Evolutionary conservation across 2,329 filamentous ascomycete genomes (phyloP).

Genomic region (Diaporthe eres): DNA sequence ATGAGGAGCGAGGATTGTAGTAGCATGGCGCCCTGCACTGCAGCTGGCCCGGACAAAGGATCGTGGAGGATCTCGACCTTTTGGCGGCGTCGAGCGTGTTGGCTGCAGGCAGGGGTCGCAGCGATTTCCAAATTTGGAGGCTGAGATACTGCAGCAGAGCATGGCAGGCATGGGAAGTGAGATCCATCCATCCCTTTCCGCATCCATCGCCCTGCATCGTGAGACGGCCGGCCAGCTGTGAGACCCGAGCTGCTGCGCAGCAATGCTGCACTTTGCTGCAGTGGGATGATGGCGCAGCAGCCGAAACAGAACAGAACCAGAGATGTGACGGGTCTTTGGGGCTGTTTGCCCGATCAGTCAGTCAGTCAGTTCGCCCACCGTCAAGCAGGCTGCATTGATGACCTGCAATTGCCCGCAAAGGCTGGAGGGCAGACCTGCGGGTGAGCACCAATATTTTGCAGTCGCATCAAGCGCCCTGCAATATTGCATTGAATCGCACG

Average conservation of each 20-base stretch:
- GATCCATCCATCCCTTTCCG: neutral
- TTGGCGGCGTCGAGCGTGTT: conserved; percentile 5
- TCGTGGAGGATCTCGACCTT: conserved; percentile 27
- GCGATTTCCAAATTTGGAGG: conserved; percentile 31
- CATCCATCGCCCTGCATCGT: conserved; percentile 31
- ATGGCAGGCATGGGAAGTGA: conserved; percentile 1
- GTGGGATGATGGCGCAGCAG: conserved; percentile 17
- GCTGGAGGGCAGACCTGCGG: neutral
- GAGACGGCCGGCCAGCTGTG: conserved; percentile 21
- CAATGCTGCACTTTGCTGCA: conserved; percentile 2
- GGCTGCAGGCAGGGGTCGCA: conserved; percentile 17
- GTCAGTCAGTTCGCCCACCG: neutral
- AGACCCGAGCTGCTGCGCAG: neutral
- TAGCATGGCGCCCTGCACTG: conserved; percentile 15
- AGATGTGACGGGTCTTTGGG: neutral
- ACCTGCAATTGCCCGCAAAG: neutral
- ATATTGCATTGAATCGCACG: conserved; percentile 9
- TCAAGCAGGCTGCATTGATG: neutral
- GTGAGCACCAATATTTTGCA: neutral
- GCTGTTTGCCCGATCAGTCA: neutral
- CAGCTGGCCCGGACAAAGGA: conserved; percentile 24
- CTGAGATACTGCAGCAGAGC: conserved; percentile 3
- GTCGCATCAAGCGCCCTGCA: conserved; percentile 28
- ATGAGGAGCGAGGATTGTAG: conserved; percentile 18
- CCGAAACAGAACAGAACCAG: conserved; percentile 1